Evolutionary conservation across 805 yeast species (phyloP), one percentile per base, ranked within the genome.

Genomic region (Metschnikowia drakensbergensis): DNA sequence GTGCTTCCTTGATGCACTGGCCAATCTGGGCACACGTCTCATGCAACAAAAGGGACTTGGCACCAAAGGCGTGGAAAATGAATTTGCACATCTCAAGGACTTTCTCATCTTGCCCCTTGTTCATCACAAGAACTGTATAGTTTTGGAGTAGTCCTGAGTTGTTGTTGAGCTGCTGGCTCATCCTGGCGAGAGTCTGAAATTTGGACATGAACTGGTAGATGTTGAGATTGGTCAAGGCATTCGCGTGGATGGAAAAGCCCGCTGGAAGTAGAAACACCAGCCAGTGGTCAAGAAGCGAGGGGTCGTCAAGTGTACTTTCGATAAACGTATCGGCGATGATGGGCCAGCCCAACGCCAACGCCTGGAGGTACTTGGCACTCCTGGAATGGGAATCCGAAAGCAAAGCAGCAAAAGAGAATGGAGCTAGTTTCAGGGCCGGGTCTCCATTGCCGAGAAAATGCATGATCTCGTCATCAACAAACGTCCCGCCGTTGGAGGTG

Each of bases 331-430:
- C 76, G 3, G 88, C 82, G 29, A 90, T 59, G 17, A 86, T 76
- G 2, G 97, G 97, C 96, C 96, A 89, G 2, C 92, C 91, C 38
- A 89, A 60, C 0, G 92, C 87, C 13, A 89, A 63, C 2, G 85
- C 81, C 58, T 88, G 94, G 7, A 90, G 62, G 61, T 85, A 90
- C 59, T 89, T 90, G 6, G 83, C 74, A 42, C 90, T 87, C 33
- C 96, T 69, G 17, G 79, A 72, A 48, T 77, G 75, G 29, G 72
- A 73, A 34, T 75, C 75, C 0, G 92, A 75, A 1, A 90, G 65
- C 31, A 87, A 69, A 1, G 91, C 91, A 1, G 77, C 88, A 66
- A 89, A 87, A 66, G 51, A 17, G 64, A 40, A 40, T 64, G 68
- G 41, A 13, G 32, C 41, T n/a, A 37, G 30, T 58, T 69, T 51